Evolutionary conservation across 78 protist species (phyloP), one percentile per base, ranked within the genome.

Genomic region (Dictyostelium brefeldianum): DNA sequence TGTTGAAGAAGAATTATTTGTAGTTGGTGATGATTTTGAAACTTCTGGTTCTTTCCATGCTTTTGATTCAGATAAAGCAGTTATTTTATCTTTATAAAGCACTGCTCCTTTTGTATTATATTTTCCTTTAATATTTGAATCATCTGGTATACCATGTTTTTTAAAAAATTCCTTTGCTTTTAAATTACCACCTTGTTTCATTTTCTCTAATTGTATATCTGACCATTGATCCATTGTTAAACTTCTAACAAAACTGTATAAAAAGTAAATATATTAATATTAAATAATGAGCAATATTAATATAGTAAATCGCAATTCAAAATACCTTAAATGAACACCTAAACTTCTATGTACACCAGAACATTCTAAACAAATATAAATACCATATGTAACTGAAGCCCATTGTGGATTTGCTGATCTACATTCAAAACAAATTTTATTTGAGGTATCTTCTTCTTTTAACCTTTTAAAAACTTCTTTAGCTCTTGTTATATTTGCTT

Each of bases 361-460:
- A 77, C 99, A 97, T 47, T 96, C 97, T 62, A 94, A 46, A 82
- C 99, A 97, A 64, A 97, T 89, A 67, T 94, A 95, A 57, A 96
- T 94, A 57, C 99, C 99, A 78, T 89, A 96, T 6, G 94, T 85
- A 25, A 96, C 95, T 5, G 97, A 94, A 4, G 96, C 95, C 98
- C 98, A 97, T 71, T 91, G 89, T 53, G 99, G 99, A 62, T 89
- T 89, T 78, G 95, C 96, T 10, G 97, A 59, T 29, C 84, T 81
- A 64, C 99, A 97, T 78, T 97, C 99, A 53, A 96, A 95, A 81
- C 98, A 97, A 11, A n/a, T 18, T 77, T 75, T 85, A 50, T 85
- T 85, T 3, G 82, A 47, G 25, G 92, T 10, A 64, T 85, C 92
- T 18, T 85, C 92, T 29, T 85, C 92, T 59, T 77, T 85, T 50